Evolutionary conservation across 305 asterid genomes (phyloP), one percentile per base, ranked within the genome.

Genomic region (Striga hermonthica): DNA sequence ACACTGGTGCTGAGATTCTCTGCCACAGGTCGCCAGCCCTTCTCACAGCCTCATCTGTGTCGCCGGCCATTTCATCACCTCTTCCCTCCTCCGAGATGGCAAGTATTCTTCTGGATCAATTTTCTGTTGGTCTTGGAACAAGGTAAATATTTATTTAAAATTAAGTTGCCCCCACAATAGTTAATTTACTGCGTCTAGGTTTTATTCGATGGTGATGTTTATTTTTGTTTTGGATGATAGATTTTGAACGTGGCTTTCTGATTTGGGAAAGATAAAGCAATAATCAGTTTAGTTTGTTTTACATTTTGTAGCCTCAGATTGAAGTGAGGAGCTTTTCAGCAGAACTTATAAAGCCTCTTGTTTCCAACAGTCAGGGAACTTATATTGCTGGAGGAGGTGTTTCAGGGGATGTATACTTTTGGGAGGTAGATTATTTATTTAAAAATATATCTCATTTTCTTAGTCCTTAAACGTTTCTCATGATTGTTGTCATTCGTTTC

Each of bases 81-180:
- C 95, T 7, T 82, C 98, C 67, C 98, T 87, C 77, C 75, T 81
- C 68, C 88, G 91, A 14, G 90, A 82, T 55, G 67, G 87, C 62
- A 92, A 86, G 69, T 74, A 84, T 4, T 73, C 92, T 31, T 56
- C 91, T 41, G 91, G 94, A 1, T 87, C 95, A 62, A 69, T 90
- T 50, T 73, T 84, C 22, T 87, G 86, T 76, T 92, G 97, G 98
- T 81, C 85, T 41, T 89, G 97, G 97, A 87, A 83, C 74, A 89
- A 89, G 97, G 98, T 92, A 72, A 38, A 1, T 22, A 0, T 6
- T 13, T 13, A 9, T 52, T 50, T 39, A 34, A 38, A 22, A 55
- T 52, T 31, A 8, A 22, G 7, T 53, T 53, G 3, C 9, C 58
- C 58, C 58, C 56, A n/a, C n/a, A 48, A 4, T n/a, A n/a, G 8